Base-by-base conservation (phyloP, 805 yeast genomes). In the Ogataea pignaliae region DNA sequence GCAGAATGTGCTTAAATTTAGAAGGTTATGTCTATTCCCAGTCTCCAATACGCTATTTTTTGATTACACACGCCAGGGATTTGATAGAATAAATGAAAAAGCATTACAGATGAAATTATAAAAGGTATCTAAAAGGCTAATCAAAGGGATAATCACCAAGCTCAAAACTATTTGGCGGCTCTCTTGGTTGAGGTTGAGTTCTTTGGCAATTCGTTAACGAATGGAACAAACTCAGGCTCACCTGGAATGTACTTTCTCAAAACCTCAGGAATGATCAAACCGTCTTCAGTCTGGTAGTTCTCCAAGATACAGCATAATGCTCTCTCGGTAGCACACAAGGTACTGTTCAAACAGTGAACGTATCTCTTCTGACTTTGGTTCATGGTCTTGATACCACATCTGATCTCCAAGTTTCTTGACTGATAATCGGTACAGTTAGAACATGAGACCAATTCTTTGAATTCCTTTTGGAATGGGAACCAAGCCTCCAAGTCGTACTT, bases 391-490 rank as follows among this genome's bases (percentile, higher is more conserved):
- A 93, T 87, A 68, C 99, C 99, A 70, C 97, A 93, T 79, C 99
- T 85, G 64, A 93, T 93, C 76, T 93, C 99, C 65, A 93, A 78
- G 78, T 91, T 91, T 76, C 99, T 86, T 42, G 98, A 88, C 76
- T 93, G 99, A 72, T 93, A 93, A 73, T 93, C 99, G 48, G 99
- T 93, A 81, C 99, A 93, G 79, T 93, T 93, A 47, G 98, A 91
- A 75, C 98, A 91, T 15, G 97, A 88, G 44, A 93, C 99, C 61
- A 93, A 81, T 75, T 93, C 99, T 73, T 93, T 93, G 76, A 87
- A 93, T 72, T 93, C 99, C 68, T 89, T 79, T 77, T 93, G 99
- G 87, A 77, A 93, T 64, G 99, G 99, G 95, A 93, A 93, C 99
- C 99, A 93, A 41, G 99, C 99, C 76, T 93, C 99, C 64, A 93